phyloP scores from a whole-genome alignment of 345 rosid genomes.

The Zanthoxylum bungeanum region DNA sequence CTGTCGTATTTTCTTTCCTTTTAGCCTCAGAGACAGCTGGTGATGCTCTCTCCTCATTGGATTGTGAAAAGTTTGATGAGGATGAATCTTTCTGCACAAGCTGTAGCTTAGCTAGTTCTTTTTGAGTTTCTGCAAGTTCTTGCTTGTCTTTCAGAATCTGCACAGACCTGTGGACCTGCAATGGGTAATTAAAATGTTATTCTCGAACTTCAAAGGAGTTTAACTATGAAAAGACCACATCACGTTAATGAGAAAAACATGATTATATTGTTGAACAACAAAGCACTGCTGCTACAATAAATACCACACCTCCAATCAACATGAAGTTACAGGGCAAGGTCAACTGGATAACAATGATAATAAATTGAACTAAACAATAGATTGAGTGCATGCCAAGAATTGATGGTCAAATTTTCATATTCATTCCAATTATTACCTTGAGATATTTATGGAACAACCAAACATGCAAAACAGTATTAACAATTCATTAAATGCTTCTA shows the following conservation, averaged over 20 bases:
- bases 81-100: constrained; percentile 83
- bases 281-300: neutral
- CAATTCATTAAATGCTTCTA: neutral
- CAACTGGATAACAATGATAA: neutral
- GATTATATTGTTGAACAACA: neutral
- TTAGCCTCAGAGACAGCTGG: constrained; percentile 59
- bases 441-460: neutral
- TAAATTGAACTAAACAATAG: neutral
- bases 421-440: neutral
- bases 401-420: neutral
- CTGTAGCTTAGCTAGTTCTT: constrained; percentile 90
- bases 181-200: constrained; percentile 7
- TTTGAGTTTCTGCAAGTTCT: constrained; percentile 93
- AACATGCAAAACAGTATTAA: neutral
- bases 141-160: constrained; percentile 98
- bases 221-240: neutral
- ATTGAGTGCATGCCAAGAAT: neutral
- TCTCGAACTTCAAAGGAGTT: neutral
- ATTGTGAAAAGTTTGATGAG: constrained; percentile 60
- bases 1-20: constrained; percentile 42
- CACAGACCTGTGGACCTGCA: constrained; percentile 96
- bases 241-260: neutral
- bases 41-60: constrained; percentile 64
- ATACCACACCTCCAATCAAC: neutral
- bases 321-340: neutral